Conservation (phyloP, 2,329 filamentous ascomycete species). For the Diaporthe nobilis region DNA sequence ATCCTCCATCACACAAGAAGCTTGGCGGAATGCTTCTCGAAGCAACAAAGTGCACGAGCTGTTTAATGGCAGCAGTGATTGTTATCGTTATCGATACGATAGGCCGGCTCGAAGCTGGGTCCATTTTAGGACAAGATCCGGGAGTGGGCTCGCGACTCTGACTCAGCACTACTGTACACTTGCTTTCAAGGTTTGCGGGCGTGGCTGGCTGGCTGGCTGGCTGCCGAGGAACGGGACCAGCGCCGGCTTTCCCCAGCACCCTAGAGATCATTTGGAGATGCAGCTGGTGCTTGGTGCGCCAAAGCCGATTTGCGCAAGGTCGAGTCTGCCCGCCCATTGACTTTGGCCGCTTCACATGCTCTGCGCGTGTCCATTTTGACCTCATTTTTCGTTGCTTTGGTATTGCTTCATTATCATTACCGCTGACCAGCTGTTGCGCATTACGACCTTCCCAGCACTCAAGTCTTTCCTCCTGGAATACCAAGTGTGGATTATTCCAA, state of each 20-base stretch:
- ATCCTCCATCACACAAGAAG: neutral
- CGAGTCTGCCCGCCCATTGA: slow-evolving; percentile 32
- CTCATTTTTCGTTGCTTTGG: too few species aligned
- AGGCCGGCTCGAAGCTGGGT: neutral
- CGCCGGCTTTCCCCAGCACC: neutral
- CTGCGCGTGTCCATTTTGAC: too few species aligned
- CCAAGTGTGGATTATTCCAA: neutral
- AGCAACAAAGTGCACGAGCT: neutral
- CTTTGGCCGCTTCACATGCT: slow-evolving; percentile 17
- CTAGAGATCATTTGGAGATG: neutral
- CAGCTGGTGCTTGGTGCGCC: slow-evolving; percentile 24
- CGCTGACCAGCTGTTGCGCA: neutral
- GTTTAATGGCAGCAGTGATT: neutral
- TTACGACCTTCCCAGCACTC: neutral
- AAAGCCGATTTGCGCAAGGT: slow-evolving; percentile 22
- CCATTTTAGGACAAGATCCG: neutral
- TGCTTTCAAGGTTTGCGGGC: slow-evolving; percentile 6
- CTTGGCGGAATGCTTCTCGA: slow-evolving; percentile 24
- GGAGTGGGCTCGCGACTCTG: slow-evolving; percentile 2
- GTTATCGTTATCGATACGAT: slow-evolving; percentile 16
- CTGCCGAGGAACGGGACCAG: neutral
- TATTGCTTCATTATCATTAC: neutral
- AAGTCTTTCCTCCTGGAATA: neutral
- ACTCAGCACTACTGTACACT: neutral
- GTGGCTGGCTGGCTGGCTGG: neutral